These are phyloP conservation scores for Fusarium nisikadoi DNA, from an alignment of 2,329 filamentous ascomycete species.

Conservation along the genomic window DNA sequence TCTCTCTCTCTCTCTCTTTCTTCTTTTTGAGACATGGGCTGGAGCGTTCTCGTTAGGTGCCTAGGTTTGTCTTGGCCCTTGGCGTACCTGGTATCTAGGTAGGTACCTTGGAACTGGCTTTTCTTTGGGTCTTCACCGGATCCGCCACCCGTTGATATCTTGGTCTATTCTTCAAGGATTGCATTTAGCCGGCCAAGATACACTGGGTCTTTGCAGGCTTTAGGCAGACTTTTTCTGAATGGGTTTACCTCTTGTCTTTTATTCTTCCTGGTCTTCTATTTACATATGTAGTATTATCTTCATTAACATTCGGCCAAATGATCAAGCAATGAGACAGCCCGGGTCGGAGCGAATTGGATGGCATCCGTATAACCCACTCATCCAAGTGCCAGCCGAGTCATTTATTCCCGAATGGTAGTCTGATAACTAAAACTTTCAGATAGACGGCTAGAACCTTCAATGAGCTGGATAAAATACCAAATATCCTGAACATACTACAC, in stretches of 20 bases:
- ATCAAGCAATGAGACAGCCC: slow-evolving; percentile 6
- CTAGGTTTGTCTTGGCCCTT: slow-evolving; percentile 19
- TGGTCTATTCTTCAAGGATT: slow-evolving; percentile 36
- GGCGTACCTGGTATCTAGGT: neutral
- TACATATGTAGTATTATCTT: neutral
- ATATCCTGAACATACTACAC: neutral
- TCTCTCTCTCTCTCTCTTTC: neutral
- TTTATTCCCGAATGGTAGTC: slow-evolving; percentile 8
- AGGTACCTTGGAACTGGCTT: slow-evolving; percentile 10
- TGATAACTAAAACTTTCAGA: neutral
- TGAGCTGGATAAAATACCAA: neutral
- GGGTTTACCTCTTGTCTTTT: neutral
- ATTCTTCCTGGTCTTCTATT: neutral
- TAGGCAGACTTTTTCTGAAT: slow-evolving; percentile 20
- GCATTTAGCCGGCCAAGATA: slow-evolving; percentile 40
- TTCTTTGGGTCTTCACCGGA: slow-evolving; percentile 33
- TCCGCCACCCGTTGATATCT: slow-evolving; percentile 43
- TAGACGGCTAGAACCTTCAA: neutral
- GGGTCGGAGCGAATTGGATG: slow-evolving; percentile 5
- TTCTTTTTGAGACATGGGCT: slow-evolving; percentile 25
- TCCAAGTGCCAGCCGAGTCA: slow-evolving; percentile 13
- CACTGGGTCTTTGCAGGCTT: slow-evolving; percentile 23
- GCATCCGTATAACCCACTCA: neutral
- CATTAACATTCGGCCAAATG: slow-evolving; percentile 5
- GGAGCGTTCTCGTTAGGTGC: slow-evolving; percentile 29